A percentile compares a stretch with the other conserved stretches of the same genome.
Conservation (phyloP, 164 flowering plant species). For the Stephania cephalantha region DNA sequence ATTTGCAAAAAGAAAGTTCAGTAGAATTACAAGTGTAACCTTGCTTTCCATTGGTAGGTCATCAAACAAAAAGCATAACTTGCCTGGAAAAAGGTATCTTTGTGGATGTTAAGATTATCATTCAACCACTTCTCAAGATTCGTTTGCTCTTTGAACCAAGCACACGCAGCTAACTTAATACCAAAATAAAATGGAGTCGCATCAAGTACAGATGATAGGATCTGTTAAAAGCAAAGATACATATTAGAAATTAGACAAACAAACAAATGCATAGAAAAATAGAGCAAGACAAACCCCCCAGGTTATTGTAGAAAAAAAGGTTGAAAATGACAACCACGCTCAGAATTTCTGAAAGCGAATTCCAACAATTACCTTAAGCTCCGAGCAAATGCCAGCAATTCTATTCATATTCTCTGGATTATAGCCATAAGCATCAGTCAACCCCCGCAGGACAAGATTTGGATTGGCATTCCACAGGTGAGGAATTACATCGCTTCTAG, state of each 20-base stretch:
- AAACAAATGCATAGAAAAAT: not conserved
- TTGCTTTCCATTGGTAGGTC: not conserved
- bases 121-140: conserved; percentile 78
- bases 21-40: not conserved
- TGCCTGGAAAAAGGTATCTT: conserved; percentile 78
- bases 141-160: conserved; percentile 54
- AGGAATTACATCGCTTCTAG: conserved; percentile 39
- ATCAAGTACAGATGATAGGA: conserved; percentile 58
- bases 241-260: not conserved
- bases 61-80: not conserved
- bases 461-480: conserved; percentile 72
- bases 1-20: not conserved
- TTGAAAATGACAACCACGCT: not conserved
- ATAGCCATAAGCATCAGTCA: conserved; percentile 35
- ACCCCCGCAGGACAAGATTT: conserved; percentile 56
- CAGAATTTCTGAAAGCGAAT: not conserved
- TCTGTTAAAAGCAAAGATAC: conserved; percentile 31
- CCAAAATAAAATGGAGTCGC: conserved; percentile 50
- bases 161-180: conserved; percentile 67
- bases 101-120: conserved; percentile 40
- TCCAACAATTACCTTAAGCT: conserved; percentile 54
- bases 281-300: not conserved
- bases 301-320: not conserved
- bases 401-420: conserved; percentile 43
- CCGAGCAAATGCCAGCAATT: conserved; percentile 64